Base-by-base conservation (phyloP, 768 basidiomycete genomes). In the Mycena metata region DNA sequence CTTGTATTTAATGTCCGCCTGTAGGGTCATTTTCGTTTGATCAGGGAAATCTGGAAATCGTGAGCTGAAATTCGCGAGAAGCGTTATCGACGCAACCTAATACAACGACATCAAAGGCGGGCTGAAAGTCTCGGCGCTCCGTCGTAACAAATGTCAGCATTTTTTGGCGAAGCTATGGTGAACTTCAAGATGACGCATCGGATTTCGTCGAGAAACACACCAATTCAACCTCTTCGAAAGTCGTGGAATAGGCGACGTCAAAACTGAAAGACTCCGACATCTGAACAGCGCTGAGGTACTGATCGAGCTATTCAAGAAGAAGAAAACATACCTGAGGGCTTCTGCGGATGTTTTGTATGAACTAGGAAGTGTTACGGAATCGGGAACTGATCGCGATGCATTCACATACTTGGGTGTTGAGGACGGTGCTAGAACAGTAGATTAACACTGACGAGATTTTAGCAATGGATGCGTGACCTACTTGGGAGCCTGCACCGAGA, bases 1-100 rank as follows among this genome's bases (percentile, higher is more conserved):
- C 83, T 94, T 95, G 83, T 94, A 96, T 80, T 91, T 94, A 81
- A 96, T 96, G 75, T 92, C 90, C 46, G 91, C 91, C 64, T 95
- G 83, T 65, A 69, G 42, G 0, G 52, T 86, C 86, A 96, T 88
- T 78, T 90, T 94, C 65, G 85, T 85, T 76, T 96, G 95, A 8
- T 86, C 92, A 23, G 93, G 91, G 73, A 95, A 90, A 76, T 95
- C 94, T 88, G 68, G 42, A 51, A 46, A 17, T 24, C 16, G 60
- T 62, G 35, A 61, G 39, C 51, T 35, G 61, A 23, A 49, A 1
- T 24, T 63, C 9, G 11, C 15, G 41, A 50, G 7, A 12, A 17
- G 47, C 46, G 39, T 41, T 57, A 42, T 69, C 33, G 35, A 5
- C 26, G 69, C 78, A 19, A 43, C 91, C 91, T 90, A 69, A 88